phyloP scores from a whole-genome alignment of 2,329 filamentous ascomycete genomes.

The Saccharata proteae region DNA sequence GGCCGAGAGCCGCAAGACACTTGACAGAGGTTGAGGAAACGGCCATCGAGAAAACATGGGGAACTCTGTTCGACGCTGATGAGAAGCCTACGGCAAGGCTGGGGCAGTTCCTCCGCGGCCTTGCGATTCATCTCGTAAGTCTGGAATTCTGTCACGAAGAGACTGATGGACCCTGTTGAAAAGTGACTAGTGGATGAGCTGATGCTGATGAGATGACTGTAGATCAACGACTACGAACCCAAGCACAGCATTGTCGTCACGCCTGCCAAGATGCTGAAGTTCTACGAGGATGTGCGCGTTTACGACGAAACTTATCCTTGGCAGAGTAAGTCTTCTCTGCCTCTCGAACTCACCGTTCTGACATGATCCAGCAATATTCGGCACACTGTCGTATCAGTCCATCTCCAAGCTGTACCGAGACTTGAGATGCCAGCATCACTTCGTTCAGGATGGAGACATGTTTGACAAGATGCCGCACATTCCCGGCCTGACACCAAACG shows the following conservation, averaged over 20 bases:
- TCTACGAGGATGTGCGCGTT: conserved; percentile 57
- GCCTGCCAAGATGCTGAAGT: conserved; percentile 60
- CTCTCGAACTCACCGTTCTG: background rate
- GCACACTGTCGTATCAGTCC: conserved; percentile 26
- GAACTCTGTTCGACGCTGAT: conserved; percentile 55
- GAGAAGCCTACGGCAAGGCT: conserved; percentile 57
- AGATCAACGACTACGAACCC: conserved; percentile 60
- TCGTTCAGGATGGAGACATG: conserved; percentile 31
- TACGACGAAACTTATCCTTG: conserved; percentile 57
- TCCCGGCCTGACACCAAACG: conserved; percentile 34
- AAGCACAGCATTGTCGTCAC: conserved; percentile 59
- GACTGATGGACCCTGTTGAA: no score
- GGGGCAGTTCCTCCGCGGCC: conserved; percentile 57
- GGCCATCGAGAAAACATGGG: conserved; percentile 60
- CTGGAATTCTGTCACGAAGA: no score
- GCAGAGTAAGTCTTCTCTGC: conserved; percentile 39
- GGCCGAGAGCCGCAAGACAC: conserved; percentile 13
- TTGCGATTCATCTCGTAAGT: conserved; percentile 62
- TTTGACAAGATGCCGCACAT: conserved; percentile 20
- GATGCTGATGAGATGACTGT: no score
- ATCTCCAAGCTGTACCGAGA: conserved; percentile 35
- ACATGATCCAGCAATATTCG: conserved; percentile 26
- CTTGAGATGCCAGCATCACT: conserved; percentile 36
- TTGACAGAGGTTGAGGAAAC: conserved; percentile 22
- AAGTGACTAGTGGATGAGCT: no score